These are phyloP conservation scores for Termitomyces bulborhizus DNA, from an alignment of 768 basidiomycete species.

Conservation along the genomic window DNA sequence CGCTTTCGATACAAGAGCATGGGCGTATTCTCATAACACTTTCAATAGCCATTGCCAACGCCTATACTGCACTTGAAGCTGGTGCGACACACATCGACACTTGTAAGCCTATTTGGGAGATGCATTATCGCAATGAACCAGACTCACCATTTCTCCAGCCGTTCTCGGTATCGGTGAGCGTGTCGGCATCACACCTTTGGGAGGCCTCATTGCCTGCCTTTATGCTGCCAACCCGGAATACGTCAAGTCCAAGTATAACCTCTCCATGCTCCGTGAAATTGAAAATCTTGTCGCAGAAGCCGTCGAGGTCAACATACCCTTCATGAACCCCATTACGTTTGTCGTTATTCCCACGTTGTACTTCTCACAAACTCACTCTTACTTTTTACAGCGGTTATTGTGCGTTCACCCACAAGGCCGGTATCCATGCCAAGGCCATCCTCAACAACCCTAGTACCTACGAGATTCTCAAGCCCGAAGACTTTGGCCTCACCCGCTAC, in stretches of 20 bases:
- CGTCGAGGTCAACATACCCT: conserved; percentile 95
- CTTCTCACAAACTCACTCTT: conserved; percentile 2
- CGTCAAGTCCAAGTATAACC: conserved; percentile 99
- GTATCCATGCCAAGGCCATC: conserved; percentile 99
- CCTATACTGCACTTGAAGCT: conserved; percentile 96
- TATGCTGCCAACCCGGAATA: conserved; percentile 98
- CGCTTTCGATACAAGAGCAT: conserved; percentile 1
- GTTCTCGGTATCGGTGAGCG: conserved; percentile 98
- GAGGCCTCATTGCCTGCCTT: conserved; percentile 93
- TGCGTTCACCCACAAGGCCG: conserved; percentile 99
- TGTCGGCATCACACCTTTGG: conserved; percentile 97
- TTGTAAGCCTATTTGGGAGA: conserved; percentile 42
- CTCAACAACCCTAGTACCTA: conserved; percentile 99
- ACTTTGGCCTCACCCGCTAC: conserved; percentile 96
- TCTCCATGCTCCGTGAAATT: conserved; percentile 94
- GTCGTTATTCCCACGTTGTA: conserved; percentile 15
- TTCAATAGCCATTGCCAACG: conserved; percentile 85
- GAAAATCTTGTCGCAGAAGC: conserved; percentile 99
- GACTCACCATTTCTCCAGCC: conserved; percentile 36
- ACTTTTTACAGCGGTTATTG: conserved; percentile 79
- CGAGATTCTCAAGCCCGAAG: conserved; percentile 98
- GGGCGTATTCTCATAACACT: background rate
- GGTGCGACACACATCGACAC: conserved; percentile 99
- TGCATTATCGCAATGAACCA: background rate
- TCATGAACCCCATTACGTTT: conserved; percentile 92